Conservation (phyloP, 257 asterid species). For the Rehmannia glutinosa region DNA sequence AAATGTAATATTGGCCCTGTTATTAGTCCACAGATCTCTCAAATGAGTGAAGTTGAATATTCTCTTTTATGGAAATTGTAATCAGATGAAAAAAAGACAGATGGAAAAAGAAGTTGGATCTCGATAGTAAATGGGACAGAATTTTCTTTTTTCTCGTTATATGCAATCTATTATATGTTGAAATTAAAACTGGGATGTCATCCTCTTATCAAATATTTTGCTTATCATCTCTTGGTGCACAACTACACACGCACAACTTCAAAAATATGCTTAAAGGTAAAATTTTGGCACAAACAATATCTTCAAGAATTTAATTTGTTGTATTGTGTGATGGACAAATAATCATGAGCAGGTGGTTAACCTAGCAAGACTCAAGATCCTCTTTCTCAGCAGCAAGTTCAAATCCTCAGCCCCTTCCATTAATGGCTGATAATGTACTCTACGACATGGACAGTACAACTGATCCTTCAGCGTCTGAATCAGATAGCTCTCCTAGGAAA, state of each 20-base stretch:
- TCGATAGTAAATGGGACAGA: too few species aligned
- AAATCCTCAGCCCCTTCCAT: slow-evolving; percentile 36
- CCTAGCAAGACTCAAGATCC: slow-evolving; percentile 52
- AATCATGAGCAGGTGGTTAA: slow-evolving; percentile 48
- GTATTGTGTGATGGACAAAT: neutral
- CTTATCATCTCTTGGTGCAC: too few species aligned
- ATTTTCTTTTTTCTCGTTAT: too few species aligned
- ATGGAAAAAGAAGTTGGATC: too few species aligned
- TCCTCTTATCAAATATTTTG: neutral
- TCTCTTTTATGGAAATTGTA: neutral
- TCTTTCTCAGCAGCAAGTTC: slow-evolving; percentile 42
- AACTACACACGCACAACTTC: too few species aligned
- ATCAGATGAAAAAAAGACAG: neutral
- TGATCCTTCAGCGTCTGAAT: slow-evolving; percentile 85
- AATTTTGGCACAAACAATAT: neutral
- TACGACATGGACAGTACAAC: slow-evolving; percentile 73
- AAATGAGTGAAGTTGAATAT: neutral
- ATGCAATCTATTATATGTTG: neutral
- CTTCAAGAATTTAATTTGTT: neutral
- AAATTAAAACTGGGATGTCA: neutral
- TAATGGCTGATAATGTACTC: slow-evolving; percentile 60
- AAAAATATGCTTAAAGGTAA: neutral
- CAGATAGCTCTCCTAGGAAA: slow-evolving; percentile 44
- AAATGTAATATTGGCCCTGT: neutral
- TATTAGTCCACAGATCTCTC: too few species aligned